Conservation (phyloP, 208 protist species). For the Wallacemonas sp. region DNA sequence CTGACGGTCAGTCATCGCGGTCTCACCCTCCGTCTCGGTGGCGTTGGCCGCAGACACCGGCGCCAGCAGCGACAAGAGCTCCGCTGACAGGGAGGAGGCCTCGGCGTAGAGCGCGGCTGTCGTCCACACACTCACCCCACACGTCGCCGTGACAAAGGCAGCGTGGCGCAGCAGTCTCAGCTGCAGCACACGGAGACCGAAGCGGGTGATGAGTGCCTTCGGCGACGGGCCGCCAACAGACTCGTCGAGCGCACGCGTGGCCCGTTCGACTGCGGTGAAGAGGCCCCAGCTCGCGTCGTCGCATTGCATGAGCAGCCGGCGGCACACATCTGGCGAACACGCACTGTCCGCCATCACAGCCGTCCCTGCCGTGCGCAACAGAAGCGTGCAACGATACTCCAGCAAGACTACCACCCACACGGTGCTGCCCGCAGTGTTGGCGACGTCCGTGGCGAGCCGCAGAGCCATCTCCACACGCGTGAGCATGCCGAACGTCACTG, state of each 20-base stretch:
- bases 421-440: not conserved
- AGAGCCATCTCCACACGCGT: constrained; percentile 6
- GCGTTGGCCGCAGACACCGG: not conserved
- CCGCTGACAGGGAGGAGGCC: constrained; percentile 6
- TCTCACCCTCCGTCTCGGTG: not conserved
- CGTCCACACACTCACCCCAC: not conserved
- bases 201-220: not conserved
- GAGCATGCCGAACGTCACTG: too few species aligned
- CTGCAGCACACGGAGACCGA: constrained; percentile 6
- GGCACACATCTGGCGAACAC: not conserved
- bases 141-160: not conserved
- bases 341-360: too few species aligned
- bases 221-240: not conserved
- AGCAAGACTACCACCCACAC: constrained; percentile 36
- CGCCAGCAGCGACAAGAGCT: constrained; percentile 12
- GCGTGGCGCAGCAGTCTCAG: constrained; percentile 30
- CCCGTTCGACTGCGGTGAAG: too few species aligned
- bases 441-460: not conserved
- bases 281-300: too few species aligned
- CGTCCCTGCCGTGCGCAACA: too few species aligned
- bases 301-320: not conserved
- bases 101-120: not conserved
- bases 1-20: too few species aligned
- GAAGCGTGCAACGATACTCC: constrained; percentile 22
- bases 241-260: too few species aligned